Percentiles rank a stretch among this genome's conserved stretches.
Conservation (phyloP, 1,284 basidiomycete genomes). For the Fomitiporia mediterranea region DNA sequence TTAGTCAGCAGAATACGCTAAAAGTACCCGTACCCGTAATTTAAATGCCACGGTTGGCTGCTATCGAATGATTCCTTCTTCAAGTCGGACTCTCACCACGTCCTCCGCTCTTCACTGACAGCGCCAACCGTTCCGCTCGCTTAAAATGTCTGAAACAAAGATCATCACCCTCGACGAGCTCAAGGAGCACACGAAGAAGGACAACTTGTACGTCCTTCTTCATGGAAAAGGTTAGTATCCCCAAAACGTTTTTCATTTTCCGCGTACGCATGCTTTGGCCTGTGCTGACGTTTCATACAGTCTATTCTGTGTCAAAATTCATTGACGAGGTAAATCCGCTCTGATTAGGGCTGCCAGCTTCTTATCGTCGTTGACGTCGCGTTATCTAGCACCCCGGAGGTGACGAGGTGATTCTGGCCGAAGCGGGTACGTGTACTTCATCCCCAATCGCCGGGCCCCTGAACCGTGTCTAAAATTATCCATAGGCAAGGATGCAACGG, state of each 20-base stretch:
- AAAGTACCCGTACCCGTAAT: conserved; percentile 5
- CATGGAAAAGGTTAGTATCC: conserved; percentile 72
- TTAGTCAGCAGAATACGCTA: neutral
- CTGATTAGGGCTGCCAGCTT: neutral
- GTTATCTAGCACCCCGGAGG: conserved; percentile 85
- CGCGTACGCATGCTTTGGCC: conserved; percentile 20
- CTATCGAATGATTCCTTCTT: conserved; percentile 10
- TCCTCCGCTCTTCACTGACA: neutral
- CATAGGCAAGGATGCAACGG: conserved; percentile 87
- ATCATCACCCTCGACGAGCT: conserved; percentile 71
- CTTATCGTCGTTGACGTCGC: conserved; percentile 9
- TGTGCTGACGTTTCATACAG: conserved; percentile 41
- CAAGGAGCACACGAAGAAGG: conserved; percentile 67
- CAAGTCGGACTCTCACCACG: conserved; percentile 11
- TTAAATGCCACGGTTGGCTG: conserved; percentile 16
- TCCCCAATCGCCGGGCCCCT: conserved; percentile 1
- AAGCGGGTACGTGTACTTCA: conserved; percentile 68
- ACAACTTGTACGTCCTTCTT: conserved; percentile 76
- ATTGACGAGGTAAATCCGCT: conserved; percentile 81
- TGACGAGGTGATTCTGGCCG: conserved; percentile 93
- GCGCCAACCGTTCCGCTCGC: conserved; percentile 21
- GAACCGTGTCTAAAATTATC: conserved; percentile 19
- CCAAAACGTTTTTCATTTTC: conserved; percentile 32
- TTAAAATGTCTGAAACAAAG: conserved; percentile 39
- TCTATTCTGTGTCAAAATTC: conserved; percentile 94